Conservation (phyloP, 179 eudicot genomes). For the Silene vulgaris region DNA sequence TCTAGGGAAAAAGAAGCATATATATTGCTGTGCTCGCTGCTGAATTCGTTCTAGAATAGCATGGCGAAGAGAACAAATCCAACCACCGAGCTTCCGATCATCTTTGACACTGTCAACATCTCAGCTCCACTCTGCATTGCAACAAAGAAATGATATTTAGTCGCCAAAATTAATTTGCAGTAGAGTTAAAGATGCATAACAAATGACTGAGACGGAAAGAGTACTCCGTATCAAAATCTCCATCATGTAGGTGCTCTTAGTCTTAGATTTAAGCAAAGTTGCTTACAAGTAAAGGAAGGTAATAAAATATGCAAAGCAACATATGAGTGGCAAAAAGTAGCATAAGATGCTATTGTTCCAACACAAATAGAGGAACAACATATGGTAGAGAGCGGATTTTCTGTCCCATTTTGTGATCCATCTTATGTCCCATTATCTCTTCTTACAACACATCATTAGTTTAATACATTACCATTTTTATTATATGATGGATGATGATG, state of each 20-base stretch:
- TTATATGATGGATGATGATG: too few species aligned
- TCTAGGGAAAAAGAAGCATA: not conserved
- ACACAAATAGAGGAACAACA: not conserved
- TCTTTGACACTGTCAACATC: constrained; percentile 25
- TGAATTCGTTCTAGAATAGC: constrained; percentile 22
- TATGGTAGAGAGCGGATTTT: not conserved
- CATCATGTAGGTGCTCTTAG: too few species aligned
- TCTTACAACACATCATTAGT: too few species aligned
- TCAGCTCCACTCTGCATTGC: constrained; percentile 31
- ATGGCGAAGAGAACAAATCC: constrained; percentile 23
- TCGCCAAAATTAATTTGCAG: too few species aligned
- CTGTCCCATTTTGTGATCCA: too few species aligned
- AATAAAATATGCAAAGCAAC: not conserved
- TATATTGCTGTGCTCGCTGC: not conserved
- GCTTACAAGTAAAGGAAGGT: not conserved
- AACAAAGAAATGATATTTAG: not conserved
- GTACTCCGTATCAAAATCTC: too few species aligned
- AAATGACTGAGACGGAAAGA: not conserved
- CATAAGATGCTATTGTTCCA: not conserved
- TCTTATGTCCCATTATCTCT: too few species aligned
- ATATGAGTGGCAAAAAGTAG: not conserved
- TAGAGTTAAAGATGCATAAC: too few species aligned
- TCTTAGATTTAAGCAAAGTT: too few species aligned
- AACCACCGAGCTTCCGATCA: constrained; percentile 21
- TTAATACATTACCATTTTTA: too few species aligned